phyloP scores from a whole-genome alignment of 2,329 filamentous ascomycete genomes.

The Cladosporium colombiae region DNA sequence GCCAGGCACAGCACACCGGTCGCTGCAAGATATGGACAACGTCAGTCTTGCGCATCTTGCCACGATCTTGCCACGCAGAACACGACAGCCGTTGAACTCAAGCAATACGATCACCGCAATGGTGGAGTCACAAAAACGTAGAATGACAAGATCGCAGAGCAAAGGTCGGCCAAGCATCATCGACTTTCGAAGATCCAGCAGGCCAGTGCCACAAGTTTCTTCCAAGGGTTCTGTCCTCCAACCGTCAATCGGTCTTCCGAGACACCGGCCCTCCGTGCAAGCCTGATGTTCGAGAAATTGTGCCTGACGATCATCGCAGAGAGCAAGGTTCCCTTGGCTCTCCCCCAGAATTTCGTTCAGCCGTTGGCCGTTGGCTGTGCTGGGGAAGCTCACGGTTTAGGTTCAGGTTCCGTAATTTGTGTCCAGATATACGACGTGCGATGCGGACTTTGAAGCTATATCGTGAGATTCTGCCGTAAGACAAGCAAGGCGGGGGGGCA shows the following conservation, averaged over 20 bases:
- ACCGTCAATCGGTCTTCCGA: not conserved
- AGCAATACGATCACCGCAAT: too few relatives aligned
- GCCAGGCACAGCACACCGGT: not conserved
- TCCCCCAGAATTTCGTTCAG: not conserved
- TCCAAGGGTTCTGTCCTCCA: too few relatives aligned
- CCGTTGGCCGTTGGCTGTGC: not conserved
- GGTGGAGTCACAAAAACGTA: not conserved
- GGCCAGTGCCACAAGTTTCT: not conserved
- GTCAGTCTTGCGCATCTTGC: not conserved
- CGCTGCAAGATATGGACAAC: not conserved
- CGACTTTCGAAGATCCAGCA: not conserved
- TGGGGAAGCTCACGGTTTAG: too few relatives aligned
- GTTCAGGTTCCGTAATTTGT: too few relatives aligned
- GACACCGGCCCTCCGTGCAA: not conserved
- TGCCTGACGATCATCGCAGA: not conserved
- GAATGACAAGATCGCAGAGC: not conserved
- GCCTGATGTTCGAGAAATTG: not conserved
- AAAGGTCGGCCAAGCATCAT: not conserved
- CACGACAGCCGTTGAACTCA: not conserved
- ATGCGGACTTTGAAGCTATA: too few relatives aligned
- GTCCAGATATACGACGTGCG: too few relatives aligned
- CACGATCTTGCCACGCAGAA: not conserved
- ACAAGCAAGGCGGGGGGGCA: not conserved
- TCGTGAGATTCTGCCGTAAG: not conserved
- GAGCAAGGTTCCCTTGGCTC: not conserved